Base-by-base conservation (phyloP, 2,329 filamentous ascomycete species). In the Fusarium pseudonygamai region DNA sequence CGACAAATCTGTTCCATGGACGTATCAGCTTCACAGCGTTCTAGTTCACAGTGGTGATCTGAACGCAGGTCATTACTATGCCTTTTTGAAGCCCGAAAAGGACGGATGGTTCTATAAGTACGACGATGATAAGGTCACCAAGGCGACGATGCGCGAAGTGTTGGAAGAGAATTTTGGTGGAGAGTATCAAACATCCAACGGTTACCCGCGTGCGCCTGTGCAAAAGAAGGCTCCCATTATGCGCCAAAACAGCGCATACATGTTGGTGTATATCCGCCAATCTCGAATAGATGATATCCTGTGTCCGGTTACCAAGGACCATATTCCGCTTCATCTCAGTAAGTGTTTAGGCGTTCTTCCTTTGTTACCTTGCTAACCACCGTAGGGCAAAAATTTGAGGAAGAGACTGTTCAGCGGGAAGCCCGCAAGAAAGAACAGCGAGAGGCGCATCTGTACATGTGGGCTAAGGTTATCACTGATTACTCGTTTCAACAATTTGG, bases 61-160 rank as follows among this genome's bases (percentile, higher is more conserved):
- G 63, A 98, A 99, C 81, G 96, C 97, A 16, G 96, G 96, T 7
- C 96, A 99, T 83, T 99, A 99, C 83, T 99, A 99, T 80, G 96
- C 96, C 2, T 99, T 97, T 83, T 85, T 99, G 77, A 98, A 97
- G 80, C 96, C 97, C 1, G 90, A 92, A 66, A 97, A 97, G 83
- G 93, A 97, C 69, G 96, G 96, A 37, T 91, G 93, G 85, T 99
- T 97, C 85, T 98, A 97, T 86, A 96, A 93, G 78, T 99, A 97
- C 77, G 97, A 99, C 78, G 96, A 99, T 75, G 96, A 99, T 79
- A 93, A 95, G 75, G 96, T 99, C 45, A 98, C 95, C n/a, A 93
- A 93, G 74, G 96, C 95, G 4, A 98, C 95, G 0, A 91, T 93
- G 80, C 91, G 93, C 67, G 96, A 99, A 81, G 96, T 97, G 0